Base-by-base conservation (phyloP, 1,139 yeast genomes). In the Candida sp. region DNA sequence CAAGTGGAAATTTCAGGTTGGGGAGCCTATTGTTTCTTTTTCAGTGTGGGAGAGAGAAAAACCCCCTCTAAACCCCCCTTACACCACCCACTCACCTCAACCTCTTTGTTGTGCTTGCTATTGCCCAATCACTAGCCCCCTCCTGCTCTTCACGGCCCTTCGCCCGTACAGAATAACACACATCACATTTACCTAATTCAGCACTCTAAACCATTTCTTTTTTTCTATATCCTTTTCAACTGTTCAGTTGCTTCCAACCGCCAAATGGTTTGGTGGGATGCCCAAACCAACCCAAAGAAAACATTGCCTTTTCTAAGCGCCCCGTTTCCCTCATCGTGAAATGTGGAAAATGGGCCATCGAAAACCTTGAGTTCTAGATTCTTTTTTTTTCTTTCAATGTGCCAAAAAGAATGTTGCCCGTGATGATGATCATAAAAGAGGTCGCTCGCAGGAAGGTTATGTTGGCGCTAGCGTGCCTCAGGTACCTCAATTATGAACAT, bases 401-500 rank as follows among this genome's bases (percentile, higher is more conserved):
- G 17, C 17, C 7, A 33, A 34, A 28, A 34, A 34, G 38, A 34
- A 34, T 33, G 35, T 33, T 17, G 17, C 17, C 17, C 17, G 17
- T 33, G n/a, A 22, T 35, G 39, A 35, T 35, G 26, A 35, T 35
- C 39, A 33, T 33, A 22, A 33, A 33, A 33, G 7, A 33, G 17
- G 17, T 17, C 17, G 17, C 17, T 17, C 9, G 31, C 9, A 28
- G 38, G 7, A 12, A 7, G 23, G 5, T 8, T 6, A 6, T 34
- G 38, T 17, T 12, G 23, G 23, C 23, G 25, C 4, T 4, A 12
- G 40, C 25, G 40, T 37, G 9, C 40, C 40, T 37, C 12, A 37
- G 40, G 40, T 37, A 37, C 40, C 40, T 37, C 40, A 37, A 37
- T 37, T 37, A 37, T 37, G 40, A 37, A 37, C 40, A 37, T 17